Evolutionary conservation across 352 stramenopile genomes (phyloP).

Genomic region (Globisporangium splendens): DNA sequence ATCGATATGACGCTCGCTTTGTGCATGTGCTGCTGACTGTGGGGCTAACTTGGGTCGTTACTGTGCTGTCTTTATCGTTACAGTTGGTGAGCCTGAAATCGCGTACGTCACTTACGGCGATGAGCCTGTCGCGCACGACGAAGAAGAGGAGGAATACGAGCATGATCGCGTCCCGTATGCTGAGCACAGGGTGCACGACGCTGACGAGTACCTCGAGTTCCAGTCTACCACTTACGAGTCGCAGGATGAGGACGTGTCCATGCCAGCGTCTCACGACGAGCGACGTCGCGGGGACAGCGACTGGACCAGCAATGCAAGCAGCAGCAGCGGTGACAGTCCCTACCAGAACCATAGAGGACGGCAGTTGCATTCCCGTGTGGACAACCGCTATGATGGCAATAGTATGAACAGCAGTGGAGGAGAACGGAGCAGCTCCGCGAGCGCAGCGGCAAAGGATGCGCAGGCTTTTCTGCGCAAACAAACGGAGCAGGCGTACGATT

Average conservation of each 20-base stretch:
- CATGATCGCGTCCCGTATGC: constrained; percentile 2
- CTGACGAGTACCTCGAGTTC: constrained; percentile 54
- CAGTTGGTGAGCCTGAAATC: constrained; percentile 40
- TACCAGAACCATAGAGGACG: constrained; percentile 14
- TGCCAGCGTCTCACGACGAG: neutral
- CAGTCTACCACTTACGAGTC: constrained; percentile 47
- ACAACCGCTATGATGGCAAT: constrained; percentile 32
- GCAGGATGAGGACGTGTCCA: constrained; percentile 15
- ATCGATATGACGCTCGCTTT: neutral
- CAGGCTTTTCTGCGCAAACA: constrained; percentile 77
- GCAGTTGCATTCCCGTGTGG: constrained; percentile 17
- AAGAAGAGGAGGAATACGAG: neutral
- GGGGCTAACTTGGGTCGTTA: neutral
- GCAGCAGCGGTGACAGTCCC: constrained; percentile 16
- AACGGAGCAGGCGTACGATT: constrained; percentile 82
- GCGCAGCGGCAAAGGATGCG: constrained; percentile 43
- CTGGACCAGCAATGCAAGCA: constrained; percentile 22
- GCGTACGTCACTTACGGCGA: constrained; percentile 26
- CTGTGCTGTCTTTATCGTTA: neutral
- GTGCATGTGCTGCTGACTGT: neutral
- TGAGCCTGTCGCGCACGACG: neutral
- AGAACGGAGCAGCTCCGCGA: constrained; percentile 18
- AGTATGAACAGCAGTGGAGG: constrained; percentile 6
- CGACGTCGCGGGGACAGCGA: neutral
- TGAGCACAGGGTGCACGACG: constrained; percentile 12